Conservation (phyloP, 1,284 basidiomycete genomes). For the Pseudozyma sp. region DNA sequence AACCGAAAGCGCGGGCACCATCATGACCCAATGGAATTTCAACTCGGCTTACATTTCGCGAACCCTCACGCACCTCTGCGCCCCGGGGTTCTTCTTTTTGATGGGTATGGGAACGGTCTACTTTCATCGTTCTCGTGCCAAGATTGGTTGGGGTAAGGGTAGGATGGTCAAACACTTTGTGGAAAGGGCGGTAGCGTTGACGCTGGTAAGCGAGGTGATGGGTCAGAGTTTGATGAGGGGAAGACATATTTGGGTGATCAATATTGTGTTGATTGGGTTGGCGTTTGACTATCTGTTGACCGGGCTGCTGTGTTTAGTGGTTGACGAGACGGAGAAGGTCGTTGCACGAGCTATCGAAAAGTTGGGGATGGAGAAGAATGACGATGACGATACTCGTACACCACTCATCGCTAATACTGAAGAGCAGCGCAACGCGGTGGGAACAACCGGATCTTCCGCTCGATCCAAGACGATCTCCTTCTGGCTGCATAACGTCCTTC, state of each 20-base stretch:
- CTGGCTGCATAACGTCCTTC: conserved; percentile 37
- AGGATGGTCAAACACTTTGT: conserved; percentile 35
- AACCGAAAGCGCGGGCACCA: conserved; percentile 35
- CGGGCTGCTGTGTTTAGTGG: conserved; percentile 34
- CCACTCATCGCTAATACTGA: not conserved
- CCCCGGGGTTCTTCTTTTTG: conserved; percentile 54
- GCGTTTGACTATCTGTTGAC: conserved; percentile 51
- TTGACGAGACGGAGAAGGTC: conserved; percentile 22
- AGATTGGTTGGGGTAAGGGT: conserved; percentile 24
- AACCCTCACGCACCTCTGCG: conserved; percentile 52
- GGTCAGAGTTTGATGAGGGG: conserved; percentile 23
- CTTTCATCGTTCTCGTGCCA: conserved; percentile 34
- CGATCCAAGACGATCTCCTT: conserved; percentile 21
- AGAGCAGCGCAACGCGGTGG: not conserved
- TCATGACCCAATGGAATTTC: conserved; percentile 36
- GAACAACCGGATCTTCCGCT: conserved; percentile 2
- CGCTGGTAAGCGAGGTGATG: conserved; percentile 45
- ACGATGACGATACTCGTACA: not conserved
- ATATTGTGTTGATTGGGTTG: conserved; percentile 51
- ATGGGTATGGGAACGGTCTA: conserved; percentile 58
- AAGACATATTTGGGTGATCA: conserved; percentile 29
- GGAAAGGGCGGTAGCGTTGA: conserved; percentile 32
- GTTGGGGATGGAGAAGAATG: not conserved
- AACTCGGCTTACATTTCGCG: conserved; percentile 31
- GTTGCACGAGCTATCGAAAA: conserved; percentile 18